Percentiles rank a stretch among this genome's conserved stretches.
Evolutionary conservation across 2,329 filamentous ascomycete species (phyloP).

Genomic region (Lasiodiplodia sp.): DNA sequence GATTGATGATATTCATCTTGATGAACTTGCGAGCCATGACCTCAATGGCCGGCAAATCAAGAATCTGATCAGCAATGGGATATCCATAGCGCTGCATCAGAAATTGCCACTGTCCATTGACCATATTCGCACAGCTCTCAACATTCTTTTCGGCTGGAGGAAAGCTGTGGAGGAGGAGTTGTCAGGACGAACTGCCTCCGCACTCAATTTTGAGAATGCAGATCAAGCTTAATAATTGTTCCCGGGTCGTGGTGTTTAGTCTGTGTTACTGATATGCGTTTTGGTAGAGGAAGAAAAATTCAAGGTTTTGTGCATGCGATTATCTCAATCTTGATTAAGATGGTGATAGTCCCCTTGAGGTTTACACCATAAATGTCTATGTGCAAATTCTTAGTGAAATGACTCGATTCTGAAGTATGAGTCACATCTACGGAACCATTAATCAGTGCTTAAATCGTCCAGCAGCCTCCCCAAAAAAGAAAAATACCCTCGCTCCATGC

Average conservation of each 20-base stretch:
- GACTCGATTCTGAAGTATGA: too few relatives aligned
- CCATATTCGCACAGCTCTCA: background rate
- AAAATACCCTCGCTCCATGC: background rate
- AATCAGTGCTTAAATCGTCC: too few relatives aligned
- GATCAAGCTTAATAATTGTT: background rate
- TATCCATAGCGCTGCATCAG: background rate
- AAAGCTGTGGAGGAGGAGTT: background rate
- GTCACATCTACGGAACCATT: too few relatives aligned
- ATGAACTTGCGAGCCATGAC: background rate
- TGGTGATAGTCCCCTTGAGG: too few relatives aligned
- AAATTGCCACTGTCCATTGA: background rate
- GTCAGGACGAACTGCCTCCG: background rate
- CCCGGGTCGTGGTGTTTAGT: background rate
- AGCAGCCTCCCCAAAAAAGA: too few relatives aligned
- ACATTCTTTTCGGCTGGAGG: slow-evolving; percentile 1
- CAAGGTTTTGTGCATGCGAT: too few relatives aligned
- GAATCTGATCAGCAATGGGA: background rate
- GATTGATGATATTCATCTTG: slow-evolving; percentile 13
- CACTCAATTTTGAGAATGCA: background rate
- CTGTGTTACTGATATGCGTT: too few relatives aligned
- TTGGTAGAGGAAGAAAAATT: too few relatives aligned
- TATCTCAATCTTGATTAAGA: too few relatives aligned
- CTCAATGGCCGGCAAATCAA: slow-evolving; percentile 19
- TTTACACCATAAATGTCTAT: too few relatives aligned
- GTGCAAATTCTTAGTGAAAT: too few relatives aligned